Evolutionary conservation across 345 rosid species (phyloP).

Genomic region (Citrus mangshanensis): DNA sequence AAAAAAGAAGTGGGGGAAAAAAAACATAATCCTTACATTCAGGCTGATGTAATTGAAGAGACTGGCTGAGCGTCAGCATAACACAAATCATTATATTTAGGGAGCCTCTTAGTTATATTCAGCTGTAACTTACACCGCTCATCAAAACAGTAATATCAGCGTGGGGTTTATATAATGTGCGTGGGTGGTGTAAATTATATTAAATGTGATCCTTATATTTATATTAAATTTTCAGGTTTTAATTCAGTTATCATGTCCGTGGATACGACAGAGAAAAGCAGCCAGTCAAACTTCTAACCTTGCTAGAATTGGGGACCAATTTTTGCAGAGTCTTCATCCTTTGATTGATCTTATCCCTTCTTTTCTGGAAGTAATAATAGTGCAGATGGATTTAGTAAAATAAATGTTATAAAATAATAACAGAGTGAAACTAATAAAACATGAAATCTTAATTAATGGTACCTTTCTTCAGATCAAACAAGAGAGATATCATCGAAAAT

Average conservation of each 20-base stretch:
- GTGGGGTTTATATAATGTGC: rapidly evolving
- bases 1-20: too few species aligned
- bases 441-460: background rate
- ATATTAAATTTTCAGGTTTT: background rate
- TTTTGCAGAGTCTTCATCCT: constrained; percentile 98
- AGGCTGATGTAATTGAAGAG: too few species aligned
- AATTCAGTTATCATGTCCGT: background rate
- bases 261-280: background rate
- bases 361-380: constrained; percentile 48
- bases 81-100: background rate
- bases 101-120: too few species aligned
- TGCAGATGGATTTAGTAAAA: background rate
- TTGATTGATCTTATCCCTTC: constrained; percentile 96
- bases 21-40: too few species aligned
- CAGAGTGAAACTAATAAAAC: background rate
- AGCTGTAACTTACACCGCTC: too few species aligned
- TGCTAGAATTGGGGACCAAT: constrained; percentile 90
- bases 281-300: constrained; percentile 44
- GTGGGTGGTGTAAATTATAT: too few species aligned
- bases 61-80: background rate
- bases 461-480: background rate
- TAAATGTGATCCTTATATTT: too few species aligned
- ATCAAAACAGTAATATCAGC: rapidly evolving
- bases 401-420: background rate
- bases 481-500: background rate